Percentiles rank a stretch among this genome's conserved stretches.
Evolutionary conservation across 23 red algal genomes (phyloP).

Genomic region (Gracilaria vermiculophylla): DNA sequence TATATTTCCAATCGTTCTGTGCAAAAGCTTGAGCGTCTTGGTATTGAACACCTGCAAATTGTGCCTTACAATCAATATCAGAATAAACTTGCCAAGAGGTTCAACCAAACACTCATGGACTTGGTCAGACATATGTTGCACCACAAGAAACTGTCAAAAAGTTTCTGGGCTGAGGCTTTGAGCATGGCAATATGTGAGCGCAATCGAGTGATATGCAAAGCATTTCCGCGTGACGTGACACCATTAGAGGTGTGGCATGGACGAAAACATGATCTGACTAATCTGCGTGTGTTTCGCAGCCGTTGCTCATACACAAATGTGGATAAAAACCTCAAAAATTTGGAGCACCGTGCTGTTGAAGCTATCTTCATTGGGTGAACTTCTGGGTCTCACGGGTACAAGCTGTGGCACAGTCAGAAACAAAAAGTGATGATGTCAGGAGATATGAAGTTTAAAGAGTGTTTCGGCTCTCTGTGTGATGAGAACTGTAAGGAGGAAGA

Average conservation of each 20-base stretch:
- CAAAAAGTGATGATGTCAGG: no score
- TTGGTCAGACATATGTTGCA: neutral
- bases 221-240: neutral
- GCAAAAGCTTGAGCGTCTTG: neutral
- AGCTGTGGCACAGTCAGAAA: no score
- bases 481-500: no score
- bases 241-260: constrained; percentile 28
- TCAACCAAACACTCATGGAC: constrained; percentile 37
- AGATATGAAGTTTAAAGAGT: no score
- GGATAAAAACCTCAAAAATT: neutral
- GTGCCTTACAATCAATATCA: constrained; percentile 30
- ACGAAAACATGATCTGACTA: constrained; percentile 3
- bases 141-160: neutral
- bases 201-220: constrained; percentile 5
- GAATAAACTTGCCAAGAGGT: constrained; percentile 23
- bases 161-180: neutral
- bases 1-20: neutral
- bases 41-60: constrained; percentile 11
- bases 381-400: no score
- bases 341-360: neutral
- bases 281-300: constrained; percentile 18
- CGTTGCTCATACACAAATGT: constrained; percentile 11
- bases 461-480: no score
- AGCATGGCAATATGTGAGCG: neutral
- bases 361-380: no score